Evolutionary conservation across 768 basidiomycete genomes (phyloP).

Genomic region (Pluteus cervinus): DNA sequence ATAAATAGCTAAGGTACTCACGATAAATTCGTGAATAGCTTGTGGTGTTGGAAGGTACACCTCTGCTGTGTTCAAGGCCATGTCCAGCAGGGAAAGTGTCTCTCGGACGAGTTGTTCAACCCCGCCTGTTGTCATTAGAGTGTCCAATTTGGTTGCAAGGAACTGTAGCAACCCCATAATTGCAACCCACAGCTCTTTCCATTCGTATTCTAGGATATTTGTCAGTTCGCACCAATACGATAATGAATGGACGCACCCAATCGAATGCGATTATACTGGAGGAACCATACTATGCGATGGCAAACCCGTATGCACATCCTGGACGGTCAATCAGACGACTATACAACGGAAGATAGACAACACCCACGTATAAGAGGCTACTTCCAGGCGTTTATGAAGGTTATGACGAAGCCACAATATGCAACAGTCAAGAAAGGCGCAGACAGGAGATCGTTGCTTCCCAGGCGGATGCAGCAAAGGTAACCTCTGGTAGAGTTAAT

Average conservation of each 20-base stretch:
- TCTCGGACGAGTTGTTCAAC: constrained; percentile 38
- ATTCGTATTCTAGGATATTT: constrained; percentile 46
- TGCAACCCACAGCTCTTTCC: constrained; percentile 60
- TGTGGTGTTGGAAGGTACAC: constrained; percentile 45
- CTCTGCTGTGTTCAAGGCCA: constrained; percentile 47
- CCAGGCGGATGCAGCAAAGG: constrained; percentile 41
- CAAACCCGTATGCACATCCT: constrained; percentile 54
- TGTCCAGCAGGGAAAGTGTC: constrained; percentile 50
- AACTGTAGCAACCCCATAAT: constrained; percentile 51
- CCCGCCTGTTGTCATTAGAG: constrained; percentile 44
- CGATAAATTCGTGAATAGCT: constrained; percentile 56
- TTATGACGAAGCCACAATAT: constrained; percentile 69
- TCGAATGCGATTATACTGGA: constrained; percentile 47
- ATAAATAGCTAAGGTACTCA: constrained; percentile 26
- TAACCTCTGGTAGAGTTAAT: constrained; percentile 25
- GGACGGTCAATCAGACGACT: constrained; percentile 5
- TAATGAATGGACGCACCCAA: constrained; percentile 37
- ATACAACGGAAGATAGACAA: neutral
- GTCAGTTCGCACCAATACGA: constrained; percentile 3
- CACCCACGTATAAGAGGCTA: constrained; percentile 49
- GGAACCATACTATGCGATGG: constrained; percentile 49
- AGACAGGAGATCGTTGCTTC: constrained; percentile 39
- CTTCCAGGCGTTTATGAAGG: constrained; percentile 55
- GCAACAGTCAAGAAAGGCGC: constrained; percentile 62
- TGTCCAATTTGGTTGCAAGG: constrained; percentile 47